Evolutionary conservation across 1,284 basidiomycete genomes (phyloP), one percentile per base, ranked within the genome.

Genomic region (Meira nashicola): DNA sequence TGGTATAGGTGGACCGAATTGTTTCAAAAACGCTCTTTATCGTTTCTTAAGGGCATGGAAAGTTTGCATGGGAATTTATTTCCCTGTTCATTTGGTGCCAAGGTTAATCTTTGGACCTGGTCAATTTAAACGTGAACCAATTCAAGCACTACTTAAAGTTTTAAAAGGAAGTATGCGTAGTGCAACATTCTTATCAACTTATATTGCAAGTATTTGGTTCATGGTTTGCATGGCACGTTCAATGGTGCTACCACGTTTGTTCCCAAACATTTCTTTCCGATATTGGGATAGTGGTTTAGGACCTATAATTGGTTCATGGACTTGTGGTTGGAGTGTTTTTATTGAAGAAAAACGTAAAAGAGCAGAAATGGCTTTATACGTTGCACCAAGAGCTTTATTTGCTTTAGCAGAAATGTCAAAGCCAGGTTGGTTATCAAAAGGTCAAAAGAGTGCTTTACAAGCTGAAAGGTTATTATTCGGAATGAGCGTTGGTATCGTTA

Each of bases 361-460:
- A 10, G 70, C 74, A 0, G 79, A 80, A 59, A 80, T 80, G 79
- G 79, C 79, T 15, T 59, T 80, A 19, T 80, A 78, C 58, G 74
- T 76, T 5, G 78, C 79, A 1, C 78, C 79, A n/a, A 52, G 79
- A 17, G 79, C 79, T 14, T 54, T 80, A 38, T 76, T 73, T 43
- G 73, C 75, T 0, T 58, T 70, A 41, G 66, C 66, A 4, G 75
- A 77, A 55, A 60, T 59, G 11, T 54, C 62, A 0, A 57, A 39
- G 28, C 70, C 70, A 7, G 70, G 70, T 3, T 74, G 71, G 71
- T 39, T 73, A 48, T 64, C 59, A 43, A 53, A 66, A 23, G 70
- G 68, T 1, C 37, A 63, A 12, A 33, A 40, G 44, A 57, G 65
- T 43, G 71, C 70, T n/a, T 41, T 68, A 54, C 64, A 60, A 60